Percentiles rank a stretch among this genome's conserved stretches.
Evolutionary conservation across 176 grass and related monocot species (phyloP).

Genomic region (Musa itinerans): DNA sequence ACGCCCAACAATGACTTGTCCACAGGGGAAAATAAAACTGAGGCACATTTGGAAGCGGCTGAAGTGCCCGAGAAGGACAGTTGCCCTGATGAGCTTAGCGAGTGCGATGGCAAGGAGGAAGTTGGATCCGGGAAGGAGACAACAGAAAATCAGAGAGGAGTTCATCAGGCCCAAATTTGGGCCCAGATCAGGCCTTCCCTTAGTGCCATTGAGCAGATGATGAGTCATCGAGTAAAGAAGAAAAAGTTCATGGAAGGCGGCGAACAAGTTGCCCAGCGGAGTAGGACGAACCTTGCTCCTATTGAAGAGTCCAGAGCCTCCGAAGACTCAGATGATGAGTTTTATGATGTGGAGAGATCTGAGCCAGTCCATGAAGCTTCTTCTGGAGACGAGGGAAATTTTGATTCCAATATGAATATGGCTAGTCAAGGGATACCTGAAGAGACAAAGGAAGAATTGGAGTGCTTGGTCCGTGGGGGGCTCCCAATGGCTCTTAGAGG

Average conservation of each 20-base stretch:
- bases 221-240: constrained; percentile 63
- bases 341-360: constrained; percentile 88
- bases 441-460: constrained; percentile 81
- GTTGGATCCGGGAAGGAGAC: constrained; percentile 19
- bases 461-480: constrained; percentile 74
- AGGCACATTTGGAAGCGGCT: constrained; percentile 39
- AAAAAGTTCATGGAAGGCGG: constrained; percentile 28
- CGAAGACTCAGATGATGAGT: constrained; percentile 94
- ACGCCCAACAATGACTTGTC: constrained; percentile 22
- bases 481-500: constrained; percentile 97
- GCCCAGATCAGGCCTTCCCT: constrained; percentile 71
- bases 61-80: constrained; percentile 18
- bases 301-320: constrained; percentile 51
- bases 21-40: constrained; percentile 42
- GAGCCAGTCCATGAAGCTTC: constrained; percentile 66
- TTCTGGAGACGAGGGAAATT: constrained; percentile 44
- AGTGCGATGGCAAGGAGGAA: constrained; percentile 10
- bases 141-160: constrained; percentile 21
- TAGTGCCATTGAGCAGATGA: constrained; percentile 68
- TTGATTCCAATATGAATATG: constrained; percentile 29
- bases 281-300: constrained; percentile 22
- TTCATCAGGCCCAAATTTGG: constrained; percentile 75
- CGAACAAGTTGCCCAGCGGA: constrained; percentile 11
- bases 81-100: background rate
- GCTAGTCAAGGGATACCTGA: constrained; percentile 20